Evolutionary conservation across 768 basidiomycete genomes (phyloP).

Genomic region (Leccinum olivaceopallidum): DNA sequence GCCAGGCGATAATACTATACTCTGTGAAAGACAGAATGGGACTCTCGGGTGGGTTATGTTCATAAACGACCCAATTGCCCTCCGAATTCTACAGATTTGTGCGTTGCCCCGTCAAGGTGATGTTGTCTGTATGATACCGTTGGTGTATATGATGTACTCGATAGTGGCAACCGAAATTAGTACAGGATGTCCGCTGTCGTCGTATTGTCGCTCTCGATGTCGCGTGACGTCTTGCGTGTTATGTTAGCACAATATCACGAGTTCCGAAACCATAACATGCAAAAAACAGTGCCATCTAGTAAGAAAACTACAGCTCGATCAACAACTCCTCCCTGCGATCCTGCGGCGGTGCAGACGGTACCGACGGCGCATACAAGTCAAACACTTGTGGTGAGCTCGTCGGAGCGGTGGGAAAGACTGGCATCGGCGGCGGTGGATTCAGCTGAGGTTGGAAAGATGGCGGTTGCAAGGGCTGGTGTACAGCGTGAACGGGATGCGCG

Average conservation of each 20-base stretch:
- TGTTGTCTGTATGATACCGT: no score
- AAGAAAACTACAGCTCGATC: constrained; percentile 39
- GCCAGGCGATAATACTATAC: no score
- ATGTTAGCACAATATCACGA: neutral
- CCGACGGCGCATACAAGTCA: constrained; percentile 49
- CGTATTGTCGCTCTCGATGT: no score
- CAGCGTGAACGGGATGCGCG: neutral
- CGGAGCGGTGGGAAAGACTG: constrained; percentile 67
- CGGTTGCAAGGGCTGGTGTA: constrained; percentile 12
- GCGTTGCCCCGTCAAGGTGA: no score
- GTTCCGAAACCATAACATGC: no score
- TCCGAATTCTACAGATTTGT: no score
- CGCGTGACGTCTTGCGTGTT: neutral
- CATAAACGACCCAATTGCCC: no score
- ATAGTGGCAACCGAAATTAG: no score
- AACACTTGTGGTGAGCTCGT: constrained; percentile 57
- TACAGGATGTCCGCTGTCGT: no score
- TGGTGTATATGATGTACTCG: no score
- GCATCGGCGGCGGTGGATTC: constrained; percentile 45
- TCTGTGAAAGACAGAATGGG: no score
- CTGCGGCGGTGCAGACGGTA: constrained; percentile 46
- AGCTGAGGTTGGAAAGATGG: constrained; percentile 22
- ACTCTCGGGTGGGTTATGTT: no score
- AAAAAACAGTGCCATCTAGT: neutral
- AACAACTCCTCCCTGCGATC: constrained; percentile 64